Evolutionary conservation across 495 filamentous ascomycete genomes (phyloP).

Genomic region (Aspergillus sclerotiicarbonarius): DNA sequence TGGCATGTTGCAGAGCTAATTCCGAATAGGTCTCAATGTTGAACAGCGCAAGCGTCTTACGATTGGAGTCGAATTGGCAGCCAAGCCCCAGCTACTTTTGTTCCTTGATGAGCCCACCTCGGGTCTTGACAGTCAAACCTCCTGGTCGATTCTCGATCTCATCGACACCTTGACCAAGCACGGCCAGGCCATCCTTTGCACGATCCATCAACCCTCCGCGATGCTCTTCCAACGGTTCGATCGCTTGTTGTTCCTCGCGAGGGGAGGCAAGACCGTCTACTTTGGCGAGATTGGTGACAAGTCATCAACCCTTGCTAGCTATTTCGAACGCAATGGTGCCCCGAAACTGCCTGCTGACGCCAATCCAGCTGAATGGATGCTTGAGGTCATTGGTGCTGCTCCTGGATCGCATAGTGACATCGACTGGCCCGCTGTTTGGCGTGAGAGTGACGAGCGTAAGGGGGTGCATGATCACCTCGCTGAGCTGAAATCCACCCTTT

Average conservation of each 20-base stretch:
- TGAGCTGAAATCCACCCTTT: conserved; percentile 60
- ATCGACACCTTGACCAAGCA: conserved; percentile 83
- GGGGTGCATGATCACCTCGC: conserved; percentile 68
- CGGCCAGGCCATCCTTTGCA: conserved; percentile 90
- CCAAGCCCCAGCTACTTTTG: conserved; percentile 79
- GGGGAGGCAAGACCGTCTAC: conserved; percentile 82
- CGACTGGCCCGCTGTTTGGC: conserved; percentile 85
- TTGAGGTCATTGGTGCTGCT: conserved; percentile 88
- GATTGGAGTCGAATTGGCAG: conserved; percentile 88
- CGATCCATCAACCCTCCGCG: conserved; percentile 93
- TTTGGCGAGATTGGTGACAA: conserved; percentile 86
- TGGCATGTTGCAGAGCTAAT: neutral
- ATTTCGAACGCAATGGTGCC: conserved; percentile 81
- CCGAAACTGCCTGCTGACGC: conserved; percentile 66
- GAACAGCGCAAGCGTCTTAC: conserved; percentile 88
- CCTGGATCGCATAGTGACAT: conserved; percentile 73
- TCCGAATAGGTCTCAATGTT: conserved; percentile 72
- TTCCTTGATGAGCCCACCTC: conserved; percentile 93
- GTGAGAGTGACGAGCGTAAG: conserved; percentile 67
- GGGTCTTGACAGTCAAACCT: conserved; percentile 84
- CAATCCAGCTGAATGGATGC: conserved; percentile 96
- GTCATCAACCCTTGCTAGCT: conserved; percentile 66
- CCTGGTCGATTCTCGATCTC: conserved; percentile 84
- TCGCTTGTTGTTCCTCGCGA: conserved; percentile 77
- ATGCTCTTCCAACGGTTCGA: conserved; percentile 97